Percentiles rank a stretch among this genome's conserved stretches.
phyloP scores from a whole-genome alignment of 106 monocot species.

The Dendrobium catenatum region DNA sequence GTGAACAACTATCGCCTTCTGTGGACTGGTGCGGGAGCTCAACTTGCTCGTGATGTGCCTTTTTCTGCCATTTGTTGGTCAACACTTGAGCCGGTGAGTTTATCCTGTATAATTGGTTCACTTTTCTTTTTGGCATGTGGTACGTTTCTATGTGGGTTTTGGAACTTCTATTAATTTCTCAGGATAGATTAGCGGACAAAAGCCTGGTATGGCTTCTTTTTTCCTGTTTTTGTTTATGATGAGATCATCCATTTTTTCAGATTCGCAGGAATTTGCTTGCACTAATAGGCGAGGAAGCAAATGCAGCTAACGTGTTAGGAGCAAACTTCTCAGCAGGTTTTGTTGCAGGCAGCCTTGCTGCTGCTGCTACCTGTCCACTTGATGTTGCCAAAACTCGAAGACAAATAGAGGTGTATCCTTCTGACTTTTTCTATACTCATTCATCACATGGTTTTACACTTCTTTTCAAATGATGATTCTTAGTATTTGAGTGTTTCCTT shows the following conservation, averaged over 20 bases:
- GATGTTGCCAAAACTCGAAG: slow-evolving; percentile 96
- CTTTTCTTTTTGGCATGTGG: not conserved
- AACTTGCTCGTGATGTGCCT: slow-evolving; percentile 95
- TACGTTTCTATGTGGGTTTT: not conserved
- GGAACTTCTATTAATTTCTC: not conserved
- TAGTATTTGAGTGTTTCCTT: not conserved
- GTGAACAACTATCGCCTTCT: slow-evolving; percentile 63
- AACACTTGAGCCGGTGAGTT: slow-evolving; percentile 80
- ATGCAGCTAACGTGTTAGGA: slow-evolving; percentile 51
- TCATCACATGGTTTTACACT: not conserved
- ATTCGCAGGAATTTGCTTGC: slow-evolving; percentile 58
- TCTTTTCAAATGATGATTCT: not conserved
- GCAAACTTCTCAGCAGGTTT: slow-evolving; percentile 88
- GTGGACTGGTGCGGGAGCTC: slow-evolving; percentile 93
- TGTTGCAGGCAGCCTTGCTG: slow-evolving; percentile 83
- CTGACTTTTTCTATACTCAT: not conserved
- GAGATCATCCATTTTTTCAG: slow-evolving; percentile 19
- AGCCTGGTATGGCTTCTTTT: not conserved
- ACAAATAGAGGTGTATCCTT: slow-evolving; percentile 75
- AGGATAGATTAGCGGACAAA: not conserved
- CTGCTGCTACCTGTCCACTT: slow-evolving; percentile 88
- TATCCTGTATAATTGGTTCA: not conserved
- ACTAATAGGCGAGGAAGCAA: slow-evolving; percentile 54
- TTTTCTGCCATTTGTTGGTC: slow-evolving; percentile 96
- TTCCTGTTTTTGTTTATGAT: not conserved